Conservation (phyloP, 1,139 yeast species). For the Nakaseomyces nivariensis region DNA sequence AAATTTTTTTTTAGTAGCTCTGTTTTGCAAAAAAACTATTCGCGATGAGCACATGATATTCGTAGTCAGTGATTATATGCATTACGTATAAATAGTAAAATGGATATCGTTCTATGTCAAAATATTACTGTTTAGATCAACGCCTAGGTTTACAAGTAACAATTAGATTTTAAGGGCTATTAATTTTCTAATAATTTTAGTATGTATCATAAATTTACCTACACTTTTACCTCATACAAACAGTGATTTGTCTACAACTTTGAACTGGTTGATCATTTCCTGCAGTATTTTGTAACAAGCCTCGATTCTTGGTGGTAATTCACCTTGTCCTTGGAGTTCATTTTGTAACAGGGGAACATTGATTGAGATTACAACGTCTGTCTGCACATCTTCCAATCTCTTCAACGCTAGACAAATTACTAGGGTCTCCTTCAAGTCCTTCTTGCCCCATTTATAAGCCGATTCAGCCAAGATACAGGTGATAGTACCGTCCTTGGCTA, state of each 20-base stretch:
- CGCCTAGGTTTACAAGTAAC: no score
- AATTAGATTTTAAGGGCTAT: no score
- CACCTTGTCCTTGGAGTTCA: slow-evolving; percentile 14
- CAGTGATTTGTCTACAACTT: slow-evolving; percentile 36
- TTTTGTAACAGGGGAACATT: slow-evolving; percentile 37
- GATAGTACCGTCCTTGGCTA: slow-evolving; percentile 8
- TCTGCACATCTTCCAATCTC: slow-evolving; percentile 39
- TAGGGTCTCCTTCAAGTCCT: slow-evolving; percentile 30
- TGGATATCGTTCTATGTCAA: no score
- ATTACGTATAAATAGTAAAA: no score
- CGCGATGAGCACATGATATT: not conserved
- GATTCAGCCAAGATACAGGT: slow-evolving; percentile 18
- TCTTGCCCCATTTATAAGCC: slow-evolving; percentile 40
- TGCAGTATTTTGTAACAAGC: slow-evolving; percentile 29
- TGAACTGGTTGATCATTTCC: slow-evolving; percentile 28
- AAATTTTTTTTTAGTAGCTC: not conserved
- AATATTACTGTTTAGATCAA: no score
- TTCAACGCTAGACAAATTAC: slow-evolving; percentile 44
- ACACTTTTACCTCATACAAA: slow-evolving; percentile 32
- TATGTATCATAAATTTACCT: no score
- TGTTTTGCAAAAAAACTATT: not conserved
- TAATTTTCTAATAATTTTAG: no score
- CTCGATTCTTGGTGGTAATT: slow-evolving; percentile 21
- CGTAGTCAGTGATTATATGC: not conserved
- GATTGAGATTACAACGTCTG: slow-evolving; percentile 56